Base-by-base conservation (phyloP, 192 early-diverging fungal species). In the Backusella tarrabulga region DNA sequence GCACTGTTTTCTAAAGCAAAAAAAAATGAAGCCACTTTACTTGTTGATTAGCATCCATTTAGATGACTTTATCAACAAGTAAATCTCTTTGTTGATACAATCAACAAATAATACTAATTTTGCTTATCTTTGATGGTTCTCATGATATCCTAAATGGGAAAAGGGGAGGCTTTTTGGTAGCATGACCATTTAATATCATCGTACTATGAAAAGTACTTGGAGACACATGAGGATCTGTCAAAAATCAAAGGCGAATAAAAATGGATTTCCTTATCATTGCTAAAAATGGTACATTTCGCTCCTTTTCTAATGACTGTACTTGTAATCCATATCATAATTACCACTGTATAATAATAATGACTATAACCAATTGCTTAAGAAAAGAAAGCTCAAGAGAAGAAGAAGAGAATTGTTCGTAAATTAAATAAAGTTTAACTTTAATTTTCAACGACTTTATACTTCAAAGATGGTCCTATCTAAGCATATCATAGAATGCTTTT, bases 191-290 rank as follows among this genome's bases (percentile, higher is more conserved):
- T 68, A 8, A 68, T 68, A 12, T 68, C 19, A n/a, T 68, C n/a
- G 29, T 34, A 6, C 29, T 19, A 35, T 32, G 15, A 36, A 68
- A 68, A 19, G 67, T 9, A 68, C 36, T 23, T 35, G 19, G 26
- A 6, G 44, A 46, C 56, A 68, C 66, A 75, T 67, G 34, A n/a
- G 56, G 21, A 32, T 34, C 74, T 75, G 74, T 75, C 74, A 75
- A 75, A 75, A 67, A 34, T 56, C 11, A 21, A 41, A 66, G 14
- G 66, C 74, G 74, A 75, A 68, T 75, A 32, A 34, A 44, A 67
- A 34, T 38, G 26, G 9, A 7, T 67, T 23, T 29, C 42, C 74
- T 75, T 75, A 75, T 75, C 74, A 68, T 67, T 75, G 14, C 74
- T 35, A 67, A 38, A 44, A 44, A 67, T 60, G 63, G 56, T 8